A percentile compares a stretch with the other conserved stretches of the same genome.
phyloP scores from a whole-genome alignment of 495 filamentous ascomycete genomes.

The Talaromyces ruber region DNA sequence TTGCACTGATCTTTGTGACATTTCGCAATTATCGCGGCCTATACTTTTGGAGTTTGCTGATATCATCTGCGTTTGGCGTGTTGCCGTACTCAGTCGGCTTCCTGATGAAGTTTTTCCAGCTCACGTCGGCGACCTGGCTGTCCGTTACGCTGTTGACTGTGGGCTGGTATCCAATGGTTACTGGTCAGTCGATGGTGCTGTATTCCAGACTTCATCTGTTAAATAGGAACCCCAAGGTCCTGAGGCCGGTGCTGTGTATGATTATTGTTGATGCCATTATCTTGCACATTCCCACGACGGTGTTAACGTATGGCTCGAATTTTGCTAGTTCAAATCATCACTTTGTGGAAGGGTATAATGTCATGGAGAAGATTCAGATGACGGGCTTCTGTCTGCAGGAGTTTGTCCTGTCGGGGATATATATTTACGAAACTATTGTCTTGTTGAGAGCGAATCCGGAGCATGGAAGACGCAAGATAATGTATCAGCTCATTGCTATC shows the following conservation, averaged over 20 bases:
- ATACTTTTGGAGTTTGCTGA: constrained; percentile 50
- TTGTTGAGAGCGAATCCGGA: constrained; percentile 38
- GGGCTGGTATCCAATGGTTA: constrained; percentile 59
- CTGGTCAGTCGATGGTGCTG: constrained; percentile 56
- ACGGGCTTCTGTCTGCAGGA: constrained; percentile 56
- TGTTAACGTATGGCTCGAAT: constrained; percentile 50
- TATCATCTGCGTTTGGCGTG: constrained; percentile 46
- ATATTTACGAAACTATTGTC: constrained; percentile 47
- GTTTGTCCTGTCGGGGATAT: constrained; percentile 49
- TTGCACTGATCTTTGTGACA: constrained; percentile 45
- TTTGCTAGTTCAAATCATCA: constrained; percentile 14
- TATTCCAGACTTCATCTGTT: constrained; percentile 63
- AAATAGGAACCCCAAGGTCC: constrained; percentile 34
- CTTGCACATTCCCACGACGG: constrained; percentile 48
- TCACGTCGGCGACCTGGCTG: constrained; percentile 29
- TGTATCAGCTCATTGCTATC: constrained; percentile 50
- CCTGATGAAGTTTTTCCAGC: constrained; percentile 49
- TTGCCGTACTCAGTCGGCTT: constrained; percentile 51
- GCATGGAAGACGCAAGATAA: constrained; percentile 39
- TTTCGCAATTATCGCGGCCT: constrained; percentile 44
- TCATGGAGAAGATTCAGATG: constrained; percentile 60
- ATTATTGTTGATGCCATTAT: constrained; percentile 48
- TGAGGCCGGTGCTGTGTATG: constrained; percentile 47
- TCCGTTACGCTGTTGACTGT: constrained; percentile 38
- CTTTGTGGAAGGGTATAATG: constrained; percentile 36